phyloP scores from a whole-genome alignment of 1,284 basidiomycete genomes.

The Pseudozyma sp. region DNA sequence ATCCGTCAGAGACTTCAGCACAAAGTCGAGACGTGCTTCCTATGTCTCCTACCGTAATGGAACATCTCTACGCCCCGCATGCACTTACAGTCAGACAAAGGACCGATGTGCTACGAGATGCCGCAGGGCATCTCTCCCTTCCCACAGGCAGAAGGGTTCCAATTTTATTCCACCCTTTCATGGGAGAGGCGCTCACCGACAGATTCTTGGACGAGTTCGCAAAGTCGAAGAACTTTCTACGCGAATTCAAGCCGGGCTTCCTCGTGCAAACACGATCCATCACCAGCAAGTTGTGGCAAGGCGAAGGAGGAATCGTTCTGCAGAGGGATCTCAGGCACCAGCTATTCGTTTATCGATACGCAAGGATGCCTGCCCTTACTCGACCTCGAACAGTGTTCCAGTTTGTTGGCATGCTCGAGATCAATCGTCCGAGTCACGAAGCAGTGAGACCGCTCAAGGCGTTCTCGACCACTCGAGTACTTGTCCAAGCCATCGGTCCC shows the following conservation, averaged over 20 bases:
- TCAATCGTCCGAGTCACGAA: too few relatives aligned
- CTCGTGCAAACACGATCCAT: neutral
- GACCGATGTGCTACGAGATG: too few relatives aligned
- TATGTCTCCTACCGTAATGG: too few relatives aligned
- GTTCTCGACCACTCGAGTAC: neutral
- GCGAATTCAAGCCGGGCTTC: conserved; percentile 1
- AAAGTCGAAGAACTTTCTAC: neutral
- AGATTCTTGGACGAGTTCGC: neutral
- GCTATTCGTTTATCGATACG: neutral
- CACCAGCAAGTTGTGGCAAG: neutral
- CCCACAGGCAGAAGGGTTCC: neutral
- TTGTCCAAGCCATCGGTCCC: neutral
- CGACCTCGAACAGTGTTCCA: neutral
- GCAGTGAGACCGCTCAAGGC: neutral
- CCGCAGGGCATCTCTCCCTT: too few relatives aligned
- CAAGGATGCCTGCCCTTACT: neutral
- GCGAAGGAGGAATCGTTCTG: neutral
- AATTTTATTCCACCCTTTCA: neutral
- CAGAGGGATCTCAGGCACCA: neutral
- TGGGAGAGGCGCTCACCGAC: neutral
- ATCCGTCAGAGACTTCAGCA: too few relatives aligned
- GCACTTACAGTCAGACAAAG: too few relatives aligned
- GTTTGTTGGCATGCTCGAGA: neutral
- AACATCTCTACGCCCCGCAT: too few relatives aligned
- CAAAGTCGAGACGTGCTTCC: too few relatives aligned